Conservation (phyloP, 1,284 basidiomycete genomes). For the Apiotrichum gamsii region DNA sequence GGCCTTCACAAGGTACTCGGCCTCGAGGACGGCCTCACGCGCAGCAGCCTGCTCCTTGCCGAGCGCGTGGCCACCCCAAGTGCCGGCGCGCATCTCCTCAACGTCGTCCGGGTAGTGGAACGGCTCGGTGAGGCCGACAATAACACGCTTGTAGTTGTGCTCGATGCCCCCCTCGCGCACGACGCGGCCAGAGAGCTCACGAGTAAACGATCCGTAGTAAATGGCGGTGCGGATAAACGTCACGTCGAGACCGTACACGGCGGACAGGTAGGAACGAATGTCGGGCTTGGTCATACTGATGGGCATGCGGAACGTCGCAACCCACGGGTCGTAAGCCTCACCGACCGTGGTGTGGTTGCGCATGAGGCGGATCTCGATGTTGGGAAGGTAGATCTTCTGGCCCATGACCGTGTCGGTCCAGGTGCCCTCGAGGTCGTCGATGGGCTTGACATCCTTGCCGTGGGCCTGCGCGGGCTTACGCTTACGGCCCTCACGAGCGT, state of each 20-base stretch:
- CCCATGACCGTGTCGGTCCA: conserved; percentile 56
- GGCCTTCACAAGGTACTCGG: conserved; percentile 53
- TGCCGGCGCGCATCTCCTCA: conserved; percentile 59
- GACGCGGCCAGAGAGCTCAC: conserved; percentile 28
- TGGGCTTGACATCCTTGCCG: no score
- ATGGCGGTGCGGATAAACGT: conserved; percentile 93
- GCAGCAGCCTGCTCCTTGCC: conserved; percentile 52
- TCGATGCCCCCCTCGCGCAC: conserved; percentile 37
- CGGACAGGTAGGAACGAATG: conserved; percentile 73
- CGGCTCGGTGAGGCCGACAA: conserved; percentile 79
- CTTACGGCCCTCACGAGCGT: conserved; percentile 10
- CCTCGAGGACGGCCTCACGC: conserved; percentile 58
- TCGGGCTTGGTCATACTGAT: conserved; percentile 85
- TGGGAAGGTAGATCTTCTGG: conserved; percentile 80
- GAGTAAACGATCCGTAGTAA: conserved; percentile 59
- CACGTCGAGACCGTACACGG: conserved; percentile 77
- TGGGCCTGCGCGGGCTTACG: neutral
- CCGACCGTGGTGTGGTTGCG: conserved; percentile 73
- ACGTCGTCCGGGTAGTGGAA: conserved; percentile 80
- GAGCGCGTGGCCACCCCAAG: conserved; percentile 11
- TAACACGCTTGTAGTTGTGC: conserved; percentile 74
- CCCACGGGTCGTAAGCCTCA: conserved; percentile 82
- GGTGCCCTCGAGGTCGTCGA: neutral
- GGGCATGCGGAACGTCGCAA: conserved; percentile 83
- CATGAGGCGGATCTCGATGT: conserved; percentile 73